These are phyloP conservation scores for Diplogelasinospora grovesii DNA, from an alignment of 495 filamentous ascomycete species.

Conservation along the genomic window DNA sequence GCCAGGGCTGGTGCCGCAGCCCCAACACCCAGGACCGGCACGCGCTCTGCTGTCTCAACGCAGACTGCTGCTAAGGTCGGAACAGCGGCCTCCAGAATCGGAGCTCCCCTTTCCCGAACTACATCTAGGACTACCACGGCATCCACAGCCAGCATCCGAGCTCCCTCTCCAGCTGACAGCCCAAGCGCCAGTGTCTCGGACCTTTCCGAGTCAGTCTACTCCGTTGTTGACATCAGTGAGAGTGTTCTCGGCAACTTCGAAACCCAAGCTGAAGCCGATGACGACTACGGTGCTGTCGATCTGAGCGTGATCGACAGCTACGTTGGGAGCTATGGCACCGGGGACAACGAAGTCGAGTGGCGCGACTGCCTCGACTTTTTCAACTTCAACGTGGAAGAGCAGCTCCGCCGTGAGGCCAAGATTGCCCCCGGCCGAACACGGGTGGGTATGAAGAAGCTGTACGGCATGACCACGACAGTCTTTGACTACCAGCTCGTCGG, in stretches of 20 bases:
- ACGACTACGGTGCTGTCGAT: constrained; percentile 15
- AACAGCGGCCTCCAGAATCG: too few relatives aligned
- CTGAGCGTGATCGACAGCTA: constrained; percentile 15
- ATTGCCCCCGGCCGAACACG: constrained; percentile 3
- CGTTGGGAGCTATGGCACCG: constrained; percentile 18
- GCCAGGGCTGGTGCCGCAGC: too few relatives aligned
- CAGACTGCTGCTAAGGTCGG: too few relatives aligned
- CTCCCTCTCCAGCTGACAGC: too few relatives aligned
- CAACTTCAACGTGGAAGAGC: constrained; percentile 10
- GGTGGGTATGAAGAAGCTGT: constrained; percentile 18
- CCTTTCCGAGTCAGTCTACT: too few relatives aligned
- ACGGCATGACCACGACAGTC: constrained; percentile 15
- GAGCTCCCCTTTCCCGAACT: too few relatives aligned
- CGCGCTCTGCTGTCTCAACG: too few relatives aligned
- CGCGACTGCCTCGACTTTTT: constrained; percentile 14
- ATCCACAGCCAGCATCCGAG: too few relatives aligned
- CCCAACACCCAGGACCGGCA: too few relatives aligned
- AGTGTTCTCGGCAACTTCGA: background rate
- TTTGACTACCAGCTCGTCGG: constrained; percentile 27
- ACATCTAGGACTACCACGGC: too few relatives aligned
- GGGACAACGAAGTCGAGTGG: constrained; percentile 11
- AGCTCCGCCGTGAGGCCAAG: background rate
- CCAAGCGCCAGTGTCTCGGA: too few relatives aligned
- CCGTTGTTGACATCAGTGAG: too few relatives aligned
- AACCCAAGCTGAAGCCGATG: constrained; percentile 8